phyloP scores from a whole-genome alignment of 2,329 filamentous ascomycete genomes.

The Cladosporium sp. region DNA sequence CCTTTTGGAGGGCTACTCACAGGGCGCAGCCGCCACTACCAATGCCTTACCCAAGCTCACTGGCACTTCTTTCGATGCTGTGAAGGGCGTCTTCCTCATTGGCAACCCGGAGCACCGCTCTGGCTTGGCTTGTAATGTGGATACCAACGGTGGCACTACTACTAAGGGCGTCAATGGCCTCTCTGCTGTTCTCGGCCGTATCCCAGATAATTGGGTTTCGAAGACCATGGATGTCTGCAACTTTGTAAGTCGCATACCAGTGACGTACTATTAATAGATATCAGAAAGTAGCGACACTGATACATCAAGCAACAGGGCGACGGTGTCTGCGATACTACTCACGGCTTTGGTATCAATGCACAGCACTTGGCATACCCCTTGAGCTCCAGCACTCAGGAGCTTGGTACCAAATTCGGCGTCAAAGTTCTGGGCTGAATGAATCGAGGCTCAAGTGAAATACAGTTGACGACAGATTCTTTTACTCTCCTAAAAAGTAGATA shows the following conservation, averaged over 20 bases:
- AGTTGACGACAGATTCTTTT: no score
- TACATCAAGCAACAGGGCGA: constrained; percentile 24
- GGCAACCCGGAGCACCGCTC: constrained; percentile 32
- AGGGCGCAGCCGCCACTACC: constrained; percentile 35
- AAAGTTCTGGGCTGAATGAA: neutral
- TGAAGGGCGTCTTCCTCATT: constrained; percentile 36
- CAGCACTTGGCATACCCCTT: constrained; percentile 29
- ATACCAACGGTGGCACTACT: constrained; percentile 32
- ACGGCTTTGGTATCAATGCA: constrained; percentile 30
- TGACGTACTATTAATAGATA: neutral
- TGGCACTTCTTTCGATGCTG: constrained; percentile 30
- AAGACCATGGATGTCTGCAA: constrained; percentile 38
- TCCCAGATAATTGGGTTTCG: constrained; percentile 30
- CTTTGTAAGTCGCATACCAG: constrained; percentile 21
- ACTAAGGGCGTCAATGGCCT: constrained; percentile 31
- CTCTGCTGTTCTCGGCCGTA: constrained; percentile 11
- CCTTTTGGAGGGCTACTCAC: constrained; percentile 36
- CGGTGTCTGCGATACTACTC: constrained; percentile 34
- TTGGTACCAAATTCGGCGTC: constrained; percentile 25
- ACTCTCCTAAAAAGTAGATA: no score
- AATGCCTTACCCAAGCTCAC: constrained; percentile 32
- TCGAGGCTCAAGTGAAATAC: no score
- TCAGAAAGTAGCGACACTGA: neutral
- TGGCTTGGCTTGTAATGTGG: constrained; percentile 34
- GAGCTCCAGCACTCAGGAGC: constrained; percentile 27